These are phyloP conservation scores for Chrysanthemum lavandulifolium DNA, from an alignment of 129 eudicot genomes.

Conservation along the genomic window DNA sequence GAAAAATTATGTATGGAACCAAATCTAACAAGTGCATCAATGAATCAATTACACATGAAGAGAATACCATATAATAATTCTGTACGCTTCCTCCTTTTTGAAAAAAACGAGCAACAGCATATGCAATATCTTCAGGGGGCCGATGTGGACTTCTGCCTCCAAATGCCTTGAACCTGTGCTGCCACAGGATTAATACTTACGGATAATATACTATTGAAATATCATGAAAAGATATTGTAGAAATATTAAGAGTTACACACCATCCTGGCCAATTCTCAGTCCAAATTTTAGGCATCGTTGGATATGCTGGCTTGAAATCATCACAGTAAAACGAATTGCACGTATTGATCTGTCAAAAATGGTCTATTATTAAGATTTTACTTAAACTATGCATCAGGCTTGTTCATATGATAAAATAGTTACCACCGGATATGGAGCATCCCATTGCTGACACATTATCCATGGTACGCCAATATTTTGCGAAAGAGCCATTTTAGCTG, in stretches of 20 bases:
- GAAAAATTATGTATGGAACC: background rate
- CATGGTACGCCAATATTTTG: conserved; percentile 93
- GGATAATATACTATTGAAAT: background rate
- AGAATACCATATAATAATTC: conserved; percentile 87
- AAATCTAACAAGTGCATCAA: background rate
- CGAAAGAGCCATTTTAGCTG: conserved; percentile 93
- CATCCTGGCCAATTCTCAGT: conserved; percentile 99
- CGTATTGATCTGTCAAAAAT: conserved; percentile 71
- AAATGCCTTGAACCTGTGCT: conserved; percentile 84
- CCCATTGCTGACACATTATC: conserved; percentile 98
- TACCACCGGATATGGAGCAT: conserved; percentile 90
- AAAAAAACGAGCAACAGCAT: conserved; percentile 89
- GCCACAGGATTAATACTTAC: conserved; percentile 1
- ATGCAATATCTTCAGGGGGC: conserved; percentile 95
- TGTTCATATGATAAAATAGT: conserved; percentile 11
- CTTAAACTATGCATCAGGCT: background rate
- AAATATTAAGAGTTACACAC: conserved; percentile 32
- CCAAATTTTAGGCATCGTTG: conserved; percentile 87
- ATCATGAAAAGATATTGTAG: background rate
- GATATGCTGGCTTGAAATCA: conserved; percentile 59
- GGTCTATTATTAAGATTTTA: background rate
- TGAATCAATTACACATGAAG: conserved; percentile 2
- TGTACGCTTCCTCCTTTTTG: conserved; percentile 94
- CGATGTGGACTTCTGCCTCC: conserved; percentile 93
- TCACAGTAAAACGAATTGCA: conserved; percentile 93